Evolutionary conservation across 495 filamentous ascomycete genomes (phyloP).

Genomic region (Aspergillus cavernicola): DNA sequence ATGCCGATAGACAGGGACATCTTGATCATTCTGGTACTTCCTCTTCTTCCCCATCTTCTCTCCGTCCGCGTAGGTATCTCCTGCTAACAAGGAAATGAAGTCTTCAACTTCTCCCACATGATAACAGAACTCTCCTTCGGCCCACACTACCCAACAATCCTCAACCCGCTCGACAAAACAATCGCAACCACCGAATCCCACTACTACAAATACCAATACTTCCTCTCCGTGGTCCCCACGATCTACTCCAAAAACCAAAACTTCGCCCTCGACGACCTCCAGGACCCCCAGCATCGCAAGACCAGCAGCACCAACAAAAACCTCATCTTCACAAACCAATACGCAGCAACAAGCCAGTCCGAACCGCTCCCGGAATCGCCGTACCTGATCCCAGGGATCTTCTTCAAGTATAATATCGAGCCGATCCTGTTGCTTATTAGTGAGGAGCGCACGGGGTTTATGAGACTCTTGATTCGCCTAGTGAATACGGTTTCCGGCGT

Average conservation of each 20-base stretch:
- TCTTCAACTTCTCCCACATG: constrained; percentile 98
- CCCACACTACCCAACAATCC: constrained; percentile 86
- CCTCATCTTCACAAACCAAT: constrained; percentile 92
- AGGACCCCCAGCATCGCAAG: constrained; percentile 23
- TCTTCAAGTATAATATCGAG: constrained; percentile 99
- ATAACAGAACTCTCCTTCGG: constrained; percentile 96
- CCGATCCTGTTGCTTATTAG: constrained; percentile 83
- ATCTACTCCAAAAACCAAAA: constrained; percentile 66
- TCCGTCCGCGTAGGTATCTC: not conserved
- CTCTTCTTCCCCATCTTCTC: not conserved
- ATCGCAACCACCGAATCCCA: constrained; percentile 67
- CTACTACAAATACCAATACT: constrained; percentile 99
- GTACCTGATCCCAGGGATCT: constrained; percentile 75
- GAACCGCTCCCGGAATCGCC: constrained; percentile 61
- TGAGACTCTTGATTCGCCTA: constrained; percentile 71
- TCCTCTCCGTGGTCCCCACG: constrained; percentile 94
- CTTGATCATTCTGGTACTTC: constrained; percentile 75
- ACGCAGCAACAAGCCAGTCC: constrained; percentile 88
- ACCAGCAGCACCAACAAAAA: constrained; percentile 32
- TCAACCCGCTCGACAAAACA: constrained; percentile 92
- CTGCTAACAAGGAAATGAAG: constrained; percentile 33
- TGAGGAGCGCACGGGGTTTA: constrained; percentile 71
- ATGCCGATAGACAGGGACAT: constrained; percentile 73
- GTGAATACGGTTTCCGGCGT: constrained; percentile 64
- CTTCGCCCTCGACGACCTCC: constrained; percentile 41